A percentile compares a stretch with the other conserved stretches of the same genome.
These are phyloP conservation scores for Nemania sp. DNA, from an alignment of 2,329 filamentous ascomycete genomes.

Conservation along the genomic window DNA sequence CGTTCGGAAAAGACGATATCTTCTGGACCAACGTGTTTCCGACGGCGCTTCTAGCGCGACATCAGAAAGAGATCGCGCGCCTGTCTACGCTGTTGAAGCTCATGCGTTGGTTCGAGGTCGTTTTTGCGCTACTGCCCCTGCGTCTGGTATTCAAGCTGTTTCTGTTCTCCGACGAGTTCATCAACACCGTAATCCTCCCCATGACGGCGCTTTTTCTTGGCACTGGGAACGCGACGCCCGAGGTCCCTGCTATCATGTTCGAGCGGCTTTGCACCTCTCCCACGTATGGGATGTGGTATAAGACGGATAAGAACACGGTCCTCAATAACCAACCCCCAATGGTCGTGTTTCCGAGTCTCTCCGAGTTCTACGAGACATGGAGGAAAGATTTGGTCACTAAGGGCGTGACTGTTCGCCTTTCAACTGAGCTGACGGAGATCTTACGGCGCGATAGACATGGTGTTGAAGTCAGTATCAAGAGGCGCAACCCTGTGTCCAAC, in stretches of 20 bases:
- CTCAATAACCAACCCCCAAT: constrained; percentile 56
- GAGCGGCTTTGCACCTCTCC: constrained; percentile 45
- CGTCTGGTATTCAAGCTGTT: constrained; percentile 38
- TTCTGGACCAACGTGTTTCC: constrained; percentile 63
- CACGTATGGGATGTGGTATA: constrained; percentile 63
- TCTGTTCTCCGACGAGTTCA: constrained; percentile 40
- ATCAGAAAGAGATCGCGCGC: constrained; percentile 53
- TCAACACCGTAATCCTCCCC: constrained; percentile 37
- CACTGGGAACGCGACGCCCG: constrained; percentile 41
- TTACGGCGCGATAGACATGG: constrained; percentile 53
- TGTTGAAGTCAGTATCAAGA: constrained; percentile 51
- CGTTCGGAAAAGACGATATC: constrained; percentile 57
- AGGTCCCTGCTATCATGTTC: constrained; percentile 41
- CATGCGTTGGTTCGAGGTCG: constrained; percentile 55
- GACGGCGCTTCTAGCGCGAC: constrained; percentile 53
- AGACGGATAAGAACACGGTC: constrained; percentile 39
- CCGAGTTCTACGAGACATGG: constrained; percentile 58
- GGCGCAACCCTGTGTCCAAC: constrained; percentile 40
- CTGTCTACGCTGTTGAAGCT: constrained; percentile 54
- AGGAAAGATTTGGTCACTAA: constrained; percentile 50
- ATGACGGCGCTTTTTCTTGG: constrained; percentile 45
- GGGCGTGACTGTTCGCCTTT: constrained; percentile 56
- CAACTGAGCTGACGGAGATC: constrained; percentile 55
- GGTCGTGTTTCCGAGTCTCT: constrained; percentile 61
- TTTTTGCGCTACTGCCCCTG: constrained; percentile 55